Evolutionary conservation across 257 asterid genomes (phyloP).

Genomic region (Lavandula angustifolia): DNA sequence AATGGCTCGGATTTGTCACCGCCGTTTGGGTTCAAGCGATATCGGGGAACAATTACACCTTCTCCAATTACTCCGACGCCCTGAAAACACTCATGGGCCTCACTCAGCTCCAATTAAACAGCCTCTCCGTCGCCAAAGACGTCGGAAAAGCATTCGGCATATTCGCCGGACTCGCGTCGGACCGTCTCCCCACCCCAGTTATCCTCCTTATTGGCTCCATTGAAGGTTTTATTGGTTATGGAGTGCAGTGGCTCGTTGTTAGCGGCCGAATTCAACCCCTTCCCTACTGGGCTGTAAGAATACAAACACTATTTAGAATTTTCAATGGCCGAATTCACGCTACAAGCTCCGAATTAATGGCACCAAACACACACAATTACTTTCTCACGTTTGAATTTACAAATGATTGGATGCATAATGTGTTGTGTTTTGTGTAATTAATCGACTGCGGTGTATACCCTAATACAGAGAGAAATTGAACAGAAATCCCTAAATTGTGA

Average conservation of each 20-base stretch:
- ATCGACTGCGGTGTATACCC: no score
- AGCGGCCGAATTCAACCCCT: slow-evolving; percentile 84
- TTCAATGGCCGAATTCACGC: no score
- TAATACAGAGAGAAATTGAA: no score
- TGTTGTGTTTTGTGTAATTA: no score
- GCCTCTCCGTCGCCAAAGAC: slow-evolving; percentile 93
- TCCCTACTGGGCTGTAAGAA: slow-evolving; percentile 82
- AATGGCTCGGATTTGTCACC: slow-evolving; percentile 90
- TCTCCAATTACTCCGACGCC: slow-evolving; percentile 89
- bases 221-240: slow-evolving; percentile 90
- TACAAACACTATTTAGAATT: no score
- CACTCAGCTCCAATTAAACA: slow-evolving; percentile 88
- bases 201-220: slow-evolving; percentile 77
- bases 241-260: slow-evolving; percentile 97
- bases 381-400: background rate
- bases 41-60: slow-evolving; percentile 95
- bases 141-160: slow-evolving; percentile 93
- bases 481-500: background rate
- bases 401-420: background rate
- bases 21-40: slow-evolving; percentile 99
- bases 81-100: slow-evolving; percentile 83
- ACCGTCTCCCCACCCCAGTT: slow-evolving; percentile 65
- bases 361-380: background rate
- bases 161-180: slow-evolving; percentile 91
- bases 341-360: no score